Conservation (phyloP, 768 basidiomycete genomes). For the Kwoniella sp. region DNA sequence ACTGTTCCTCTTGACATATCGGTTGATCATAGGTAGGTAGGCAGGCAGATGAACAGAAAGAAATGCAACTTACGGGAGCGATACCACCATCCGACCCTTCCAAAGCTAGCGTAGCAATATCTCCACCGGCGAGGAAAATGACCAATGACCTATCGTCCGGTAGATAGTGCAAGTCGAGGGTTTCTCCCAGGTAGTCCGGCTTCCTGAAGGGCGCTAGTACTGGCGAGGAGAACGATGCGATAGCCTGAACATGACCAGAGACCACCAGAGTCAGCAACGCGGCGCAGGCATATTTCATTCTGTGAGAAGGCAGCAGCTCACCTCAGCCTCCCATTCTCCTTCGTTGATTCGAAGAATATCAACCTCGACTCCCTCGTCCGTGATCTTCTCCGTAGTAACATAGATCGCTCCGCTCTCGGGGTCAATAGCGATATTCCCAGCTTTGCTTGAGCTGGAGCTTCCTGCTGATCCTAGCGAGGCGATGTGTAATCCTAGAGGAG, state of each 20-base stretch:
- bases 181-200: constrained; percentile 53
- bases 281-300: too few relatives aligned
- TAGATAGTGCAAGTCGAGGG: constrained; percentile 69
- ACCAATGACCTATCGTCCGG: constrained; percentile 71
- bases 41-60: too few relatives aligned
- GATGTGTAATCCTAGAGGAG: constrained; percentile 17
- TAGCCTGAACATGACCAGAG: constrained; percentile 18
- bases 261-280: constrained; percentile 1
- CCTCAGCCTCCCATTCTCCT: constrained; percentile 18
- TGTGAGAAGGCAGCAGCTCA: neutral
- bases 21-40: too few relatives aligned
- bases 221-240: constrained; percentile 47
- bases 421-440: constrained; percentile 38
- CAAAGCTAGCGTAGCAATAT: constrained; percentile 71
- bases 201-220: constrained; percentile 37
- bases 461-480: constrained; percentile 5
- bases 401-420: constrained; percentile 58
- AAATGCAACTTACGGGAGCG: constrained; percentile 61
- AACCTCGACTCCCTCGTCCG: constrained; percentile 60
- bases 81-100: constrained; percentile 43
- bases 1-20: too few relatives aligned
- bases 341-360: constrained; percentile 57
- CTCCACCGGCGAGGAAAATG: constrained; percentile 73
- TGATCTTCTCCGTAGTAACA: constrained; percentile 62
- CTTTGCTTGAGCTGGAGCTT: constrained; percentile 7